Conservation (phyloP, 345 rosid species). For the Eucalyptus curtisii region DNA sequence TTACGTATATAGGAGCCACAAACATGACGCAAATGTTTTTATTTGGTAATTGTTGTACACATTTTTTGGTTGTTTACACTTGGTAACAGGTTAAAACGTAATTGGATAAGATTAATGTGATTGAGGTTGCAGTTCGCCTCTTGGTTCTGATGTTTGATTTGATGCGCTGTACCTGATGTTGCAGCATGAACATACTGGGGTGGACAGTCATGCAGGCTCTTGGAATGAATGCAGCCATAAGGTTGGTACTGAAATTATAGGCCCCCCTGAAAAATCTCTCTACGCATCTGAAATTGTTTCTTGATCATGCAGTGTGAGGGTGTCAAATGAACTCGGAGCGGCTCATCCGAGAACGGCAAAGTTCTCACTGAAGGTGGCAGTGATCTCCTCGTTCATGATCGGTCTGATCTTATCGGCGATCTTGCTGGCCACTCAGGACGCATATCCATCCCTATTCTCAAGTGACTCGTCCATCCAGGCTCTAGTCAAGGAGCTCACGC, state of each 20-base stretch:
- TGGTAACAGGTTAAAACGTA: neutral
- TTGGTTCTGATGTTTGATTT: neutral
- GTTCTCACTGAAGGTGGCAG: constrained; percentile 39
- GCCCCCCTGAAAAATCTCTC: neutral
- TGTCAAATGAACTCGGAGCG: constrained; percentile 78
- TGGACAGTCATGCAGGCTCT: constrained; percentile 59
- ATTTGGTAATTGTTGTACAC: neutral
- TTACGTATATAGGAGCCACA: neutral
- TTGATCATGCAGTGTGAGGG: constrained; percentile 39
- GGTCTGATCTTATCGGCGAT: constrained; percentile 33
- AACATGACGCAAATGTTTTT: neutral
- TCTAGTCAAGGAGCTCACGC: constrained; percentile 52
- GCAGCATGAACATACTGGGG: constrained; percentile 54
- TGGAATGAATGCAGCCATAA: constrained; percentile 70
- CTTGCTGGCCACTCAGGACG: constrained; percentile 18
- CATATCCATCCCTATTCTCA: constrained; percentile 51
- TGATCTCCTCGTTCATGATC: constrained; percentile 27
- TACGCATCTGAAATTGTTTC: neutral
- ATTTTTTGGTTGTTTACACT: neutral
- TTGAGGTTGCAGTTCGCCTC: neutral
- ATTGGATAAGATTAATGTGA: neutral
- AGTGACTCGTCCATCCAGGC: constrained; percentile 21
- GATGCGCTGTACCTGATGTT: neutral
- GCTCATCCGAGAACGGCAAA: constrained; percentile 33
- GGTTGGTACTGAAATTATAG: constrained; percentile 14